phyloP scores from a whole-genome alignment of 805 yeast genomes.

The Kazachstania psychrophila region DNA sequence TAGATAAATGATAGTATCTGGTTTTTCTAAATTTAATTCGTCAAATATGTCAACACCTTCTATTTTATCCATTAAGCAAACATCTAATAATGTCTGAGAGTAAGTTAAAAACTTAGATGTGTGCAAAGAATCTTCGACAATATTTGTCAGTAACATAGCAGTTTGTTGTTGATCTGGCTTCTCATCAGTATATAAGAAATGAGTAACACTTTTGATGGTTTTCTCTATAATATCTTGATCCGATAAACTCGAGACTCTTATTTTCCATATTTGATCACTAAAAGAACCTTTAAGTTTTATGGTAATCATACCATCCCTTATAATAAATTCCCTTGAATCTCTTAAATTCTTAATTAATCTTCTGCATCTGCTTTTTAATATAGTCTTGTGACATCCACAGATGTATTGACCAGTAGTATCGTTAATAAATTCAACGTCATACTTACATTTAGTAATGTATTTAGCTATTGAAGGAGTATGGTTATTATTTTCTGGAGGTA shows the following conservation, averaged over 20 bases:
- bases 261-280: constrained; percentile 3
- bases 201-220: constrained; percentile 7
- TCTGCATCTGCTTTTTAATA: constrained; percentile 15
- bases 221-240: background rate
- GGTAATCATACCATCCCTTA: constrained; percentile 5
- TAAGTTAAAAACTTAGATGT: constrained; percentile 9
- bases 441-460: background rate
- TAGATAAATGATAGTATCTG: constrained; percentile 41
- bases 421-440: constrained; percentile 16
- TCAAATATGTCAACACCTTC: background rate
- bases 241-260: constrained; percentile 2
- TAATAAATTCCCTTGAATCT: background rate
- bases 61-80: background rate
- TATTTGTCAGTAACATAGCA: constrained; percentile 9
- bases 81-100: constrained; percentile 3
- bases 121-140: constrained; percentile 18
- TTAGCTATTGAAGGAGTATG: no score
- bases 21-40: background rate
- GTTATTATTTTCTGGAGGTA: no score
- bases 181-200: constrained; percentile 22
- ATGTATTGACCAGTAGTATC: constrained; percentile 4
- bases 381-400: constrained; percentile 18
- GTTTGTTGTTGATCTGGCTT: constrained; percentile 10
- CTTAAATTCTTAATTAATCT: constrained; percentile 7
- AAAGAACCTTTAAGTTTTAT: background rate